phyloP scores from a whole-genome alignment of 2,329 filamentous ascomycete genomes.

The Cryphonectria parasitica region DNA sequence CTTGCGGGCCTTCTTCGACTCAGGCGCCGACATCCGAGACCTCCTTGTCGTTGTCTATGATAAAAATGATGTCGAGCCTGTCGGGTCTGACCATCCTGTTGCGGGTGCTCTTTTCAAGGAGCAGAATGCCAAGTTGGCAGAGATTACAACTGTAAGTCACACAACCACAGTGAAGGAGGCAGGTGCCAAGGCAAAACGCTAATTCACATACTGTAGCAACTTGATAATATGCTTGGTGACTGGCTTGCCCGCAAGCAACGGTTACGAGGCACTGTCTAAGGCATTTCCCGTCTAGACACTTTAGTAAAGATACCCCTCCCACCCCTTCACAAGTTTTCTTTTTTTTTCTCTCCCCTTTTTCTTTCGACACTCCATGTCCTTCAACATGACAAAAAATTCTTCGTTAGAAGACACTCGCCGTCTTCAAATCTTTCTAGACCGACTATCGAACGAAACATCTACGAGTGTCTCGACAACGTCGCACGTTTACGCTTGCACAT shows the following conservation, averaged over 20 bases:
- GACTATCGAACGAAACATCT: slow-evolving; percentile 22
- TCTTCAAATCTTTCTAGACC: background rate
- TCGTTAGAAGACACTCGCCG: background rate
- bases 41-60: slow-evolving; percentile 91
- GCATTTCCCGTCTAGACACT: slow-evolving; percentile 7
- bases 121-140: slow-evolving; percentile 81
- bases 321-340: background rate
- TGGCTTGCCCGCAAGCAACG: slow-evolving; percentile 76
- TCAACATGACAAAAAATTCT: background rate
- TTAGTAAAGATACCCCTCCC: slow-evolving; percentile 18
- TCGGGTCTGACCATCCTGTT: slow-evolving; percentile 82
- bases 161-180: background rate
- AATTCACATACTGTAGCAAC: slow-evolving; percentile 55
- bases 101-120: slow-evolving; percentile 81
- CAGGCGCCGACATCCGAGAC: slow-evolving; percentile 85
- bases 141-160: slow-evolving; percentile 76
- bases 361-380: slow-evolving; percentile 9
- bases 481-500: slow-evolving; percentile 15
- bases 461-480: slow-evolving; percentile 16
- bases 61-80: slow-evolving; percentile 80
- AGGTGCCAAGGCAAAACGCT: slow-evolving; percentile 23
- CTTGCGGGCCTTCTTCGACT: slow-evolving; percentile 88
- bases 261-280: slow-evolving; percentile 54
- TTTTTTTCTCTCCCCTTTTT: too few relatives aligned
- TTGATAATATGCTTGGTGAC: slow-evolving; percentile 84